Base-by-base conservation (phyloP, 169 alveolate species). In the Sarcocystis neurona region DNA sequence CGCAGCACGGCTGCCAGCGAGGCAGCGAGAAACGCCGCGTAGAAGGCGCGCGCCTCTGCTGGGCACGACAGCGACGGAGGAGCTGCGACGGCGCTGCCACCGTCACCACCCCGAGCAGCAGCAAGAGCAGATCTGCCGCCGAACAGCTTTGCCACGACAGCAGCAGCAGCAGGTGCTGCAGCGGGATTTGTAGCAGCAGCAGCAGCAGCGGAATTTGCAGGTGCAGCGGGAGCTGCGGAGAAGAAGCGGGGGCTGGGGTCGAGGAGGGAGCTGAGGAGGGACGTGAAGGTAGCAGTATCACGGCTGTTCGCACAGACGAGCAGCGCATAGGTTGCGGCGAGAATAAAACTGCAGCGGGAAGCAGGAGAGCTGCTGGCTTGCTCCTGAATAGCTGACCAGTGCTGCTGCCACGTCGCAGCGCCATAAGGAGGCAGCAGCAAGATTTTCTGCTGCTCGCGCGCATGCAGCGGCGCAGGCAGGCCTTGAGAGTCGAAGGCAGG, bases 1-100 rank as follows among this genome's bases (percentile, higher is more conserved):
- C 82, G 6, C 34, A 72, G 82, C 3, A 72, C 58, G 10, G 82
- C 3, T 0, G 82, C 56, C 56, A 72, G 53, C 34, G 82, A 34
- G 18, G 82, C 34, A 43, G 82, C 34, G 82, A 72, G 82, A 18
- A 72, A 72, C 30, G 43, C 82, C 30, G 82, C 82, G 46, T 39
- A 72, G 18, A 68, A 68, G 30, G 66, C 12, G 23, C 30, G 23
- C 12, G 66, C 30, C 12, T 12, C 12, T 12, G 12, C 66, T 15
- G 66, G 30, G 30, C 12, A 12, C 12, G 66, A 53, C 12, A 23
- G 66, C 12, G 66, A 53, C 12, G 66, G 66, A 3, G 56, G 41
- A 63, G 75, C n/a, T 6, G 82, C 34, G 66, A 53, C n/a, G n/a
- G n/a, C n/a, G n/a, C n/a, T n/a, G n/a, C n/a, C n/a, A n/a, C n/a